Evolutionary conservation across 1,139 yeast genomes (phyloP).

Genomic region (Pichia sp.): DNA sequence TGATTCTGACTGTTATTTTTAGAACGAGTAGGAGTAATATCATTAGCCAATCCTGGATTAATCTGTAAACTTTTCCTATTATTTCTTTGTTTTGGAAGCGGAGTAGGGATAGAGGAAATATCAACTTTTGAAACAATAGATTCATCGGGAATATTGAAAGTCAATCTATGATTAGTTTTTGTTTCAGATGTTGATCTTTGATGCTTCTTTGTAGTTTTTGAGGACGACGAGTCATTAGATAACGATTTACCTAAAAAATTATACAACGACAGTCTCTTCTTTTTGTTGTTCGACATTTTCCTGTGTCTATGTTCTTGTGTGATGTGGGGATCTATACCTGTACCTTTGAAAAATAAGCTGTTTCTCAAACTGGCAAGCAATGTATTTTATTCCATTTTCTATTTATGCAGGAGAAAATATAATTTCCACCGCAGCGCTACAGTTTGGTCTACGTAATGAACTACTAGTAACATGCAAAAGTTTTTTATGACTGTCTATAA

Average conservation of each 20-base stretch:
- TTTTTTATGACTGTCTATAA: too few relatives aligned
- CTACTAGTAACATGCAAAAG: too few relatives aligned
- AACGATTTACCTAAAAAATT: slow-evolving; percentile 13
- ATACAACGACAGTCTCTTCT: slow-evolving; percentile 12
- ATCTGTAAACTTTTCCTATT: slow-evolving; percentile 2
- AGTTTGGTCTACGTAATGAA: too few relatives aligned
- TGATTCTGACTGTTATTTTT: not conserved
- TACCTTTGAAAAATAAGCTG: too few relatives aligned
- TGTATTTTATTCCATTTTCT: too few relatives aligned
- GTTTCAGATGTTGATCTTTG: slow-evolving; percentile 7
- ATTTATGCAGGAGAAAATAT: too few relatives aligned
- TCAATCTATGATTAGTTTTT: slow-evolving; percentile 3
- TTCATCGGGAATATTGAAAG: slow-evolving; percentile 13
- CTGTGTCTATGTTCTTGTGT: too few relatives aligned
- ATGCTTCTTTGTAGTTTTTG: slow-evolving; percentile 2
- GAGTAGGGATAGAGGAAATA: slow-evolving; percentile 2
- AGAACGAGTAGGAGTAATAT: not conserved
- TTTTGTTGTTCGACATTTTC: slow-evolving; percentile 9
- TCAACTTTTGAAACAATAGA: slow-evolving; percentile 9
- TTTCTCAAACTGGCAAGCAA: too few relatives aligned
- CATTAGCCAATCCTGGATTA: not conserved
- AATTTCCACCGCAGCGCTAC: too few relatives aligned
- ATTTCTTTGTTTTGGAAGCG: slow-evolving; percentile 2
- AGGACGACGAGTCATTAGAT: not conserved
- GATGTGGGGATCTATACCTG: too few relatives aligned